Conservation (phyloP, 306 rosid genomes). For the Acacia acuminata region DNA sequence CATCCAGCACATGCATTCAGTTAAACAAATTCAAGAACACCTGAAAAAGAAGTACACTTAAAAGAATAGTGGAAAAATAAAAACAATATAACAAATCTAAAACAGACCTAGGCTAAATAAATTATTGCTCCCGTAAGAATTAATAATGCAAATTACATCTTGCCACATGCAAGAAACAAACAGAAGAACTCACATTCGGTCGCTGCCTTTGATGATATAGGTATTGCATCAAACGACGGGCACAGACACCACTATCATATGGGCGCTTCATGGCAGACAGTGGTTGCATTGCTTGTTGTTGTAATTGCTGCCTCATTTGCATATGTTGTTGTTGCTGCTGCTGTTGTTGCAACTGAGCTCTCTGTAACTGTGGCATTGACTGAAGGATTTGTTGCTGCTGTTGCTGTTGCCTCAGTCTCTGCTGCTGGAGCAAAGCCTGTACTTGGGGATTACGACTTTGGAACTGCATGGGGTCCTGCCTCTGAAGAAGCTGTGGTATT, state of each 20-base stretch:
- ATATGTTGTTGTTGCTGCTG: slow-evolving; percentile 42
- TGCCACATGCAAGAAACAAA: slow-evolving; percentile 16
- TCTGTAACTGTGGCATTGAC: slow-evolving; percentile 85
- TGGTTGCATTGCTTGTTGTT: slow-evolving; percentile 80
- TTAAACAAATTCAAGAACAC: background rate
- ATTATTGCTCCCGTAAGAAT: background rate
- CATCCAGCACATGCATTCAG: background rate
- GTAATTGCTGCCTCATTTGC: slow-evolving; percentile 84
- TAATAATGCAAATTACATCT: background rate
- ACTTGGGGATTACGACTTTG: slow-evolving; percentile 79
- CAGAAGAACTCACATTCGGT: slow-evolving; percentile 59
- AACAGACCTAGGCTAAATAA: background rate
- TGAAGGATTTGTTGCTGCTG: slow-evolving; percentile 54
- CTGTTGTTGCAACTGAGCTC: slow-evolving; percentile 59
- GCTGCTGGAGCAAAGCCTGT: slow-evolving; percentile 86
- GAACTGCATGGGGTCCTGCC: slow-evolving; percentile 79
- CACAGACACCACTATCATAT: slow-evolving; percentile 81
- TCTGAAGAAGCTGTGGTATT: slow-evolving; percentile 78
- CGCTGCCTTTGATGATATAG: slow-evolving; percentile 93
- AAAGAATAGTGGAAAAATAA: background rate
- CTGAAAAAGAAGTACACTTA: background rate
- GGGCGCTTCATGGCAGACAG: slow-evolving; percentile 65
- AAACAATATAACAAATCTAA: background rate
- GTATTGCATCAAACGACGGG: slow-evolving; percentile 96
- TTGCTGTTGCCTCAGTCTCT: slow-evolving; percentile 50